These are phyloP conservation scores for Fusarium sp. DNA, from an alignment of 2,329 filamentous ascomycete genomes.

Conservation along the genomic window DNA sequence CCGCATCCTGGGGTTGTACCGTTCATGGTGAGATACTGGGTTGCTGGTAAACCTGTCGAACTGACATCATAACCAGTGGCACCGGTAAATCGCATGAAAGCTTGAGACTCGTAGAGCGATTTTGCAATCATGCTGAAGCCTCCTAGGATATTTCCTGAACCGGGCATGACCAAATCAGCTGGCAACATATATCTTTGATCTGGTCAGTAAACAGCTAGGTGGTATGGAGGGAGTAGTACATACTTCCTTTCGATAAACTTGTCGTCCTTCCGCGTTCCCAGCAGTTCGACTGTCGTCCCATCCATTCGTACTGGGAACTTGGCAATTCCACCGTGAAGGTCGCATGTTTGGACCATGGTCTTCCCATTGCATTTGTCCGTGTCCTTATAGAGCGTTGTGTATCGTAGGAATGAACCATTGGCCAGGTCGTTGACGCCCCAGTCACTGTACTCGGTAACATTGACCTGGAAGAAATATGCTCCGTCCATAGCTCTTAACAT, in stretches of 20 bases:
- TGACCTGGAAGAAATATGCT: slow-evolving; percentile 30
- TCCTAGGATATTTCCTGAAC: slow-evolving; percentile 25
- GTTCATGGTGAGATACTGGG: slow-evolving; percentile 36
- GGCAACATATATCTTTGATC: slow-evolving; percentile 27
- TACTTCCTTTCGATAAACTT: slow-evolving; percentile 35
- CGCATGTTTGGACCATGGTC: slow-evolving; percentile 30
- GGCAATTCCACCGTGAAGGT: slow-evolving; percentile 31
- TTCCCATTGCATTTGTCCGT: slow-evolving; percentile 13
- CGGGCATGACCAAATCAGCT: background rate
- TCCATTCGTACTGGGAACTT: slow-evolving; percentile 19
- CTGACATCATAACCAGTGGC: slow-evolving; percentile 28
- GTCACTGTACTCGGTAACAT: slow-evolving; percentile 24
- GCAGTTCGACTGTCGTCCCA: slow-evolving; percentile 6
- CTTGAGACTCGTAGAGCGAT: slow-evolving; percentile 11
- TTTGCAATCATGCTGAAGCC: slow-evolving; percentile 29
- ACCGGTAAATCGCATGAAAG: slow-evolving; percentile 28
- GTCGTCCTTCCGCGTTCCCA: slow-evolving; percentile 30
- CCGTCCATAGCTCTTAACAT: slow-evolving; percentile 17
- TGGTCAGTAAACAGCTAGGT: background rate
- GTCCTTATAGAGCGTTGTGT: slow-evolving; percentile 32
- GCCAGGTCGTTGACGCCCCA: background rate
- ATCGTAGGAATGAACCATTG: slow-evolving; percentile 27
- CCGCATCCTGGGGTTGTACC: background rate
- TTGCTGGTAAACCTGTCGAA: slow-evolving; percentile 17
- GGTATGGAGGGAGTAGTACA: accelerated